These are phyloP conservation scores for Kondoa subrosea DNA, from an alignment of 768 basidiomycete genomes.

Conservation along the genomic window DNA sequence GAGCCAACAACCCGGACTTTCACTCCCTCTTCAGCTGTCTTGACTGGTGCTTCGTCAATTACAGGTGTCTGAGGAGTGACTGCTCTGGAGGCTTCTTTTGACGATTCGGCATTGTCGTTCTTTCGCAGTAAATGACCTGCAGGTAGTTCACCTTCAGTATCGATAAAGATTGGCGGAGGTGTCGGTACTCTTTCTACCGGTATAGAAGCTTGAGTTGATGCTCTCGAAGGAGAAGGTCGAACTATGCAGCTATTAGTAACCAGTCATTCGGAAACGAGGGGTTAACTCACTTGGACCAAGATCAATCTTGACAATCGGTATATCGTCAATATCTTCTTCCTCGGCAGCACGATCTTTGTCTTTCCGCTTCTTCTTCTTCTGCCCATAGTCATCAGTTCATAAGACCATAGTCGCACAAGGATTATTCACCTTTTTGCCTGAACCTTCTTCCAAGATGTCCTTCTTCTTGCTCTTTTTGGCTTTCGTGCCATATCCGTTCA, in stretches of 20 bases:
- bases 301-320: conserved; percentile 75
- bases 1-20: background rate
- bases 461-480: conserved; percentile 32
- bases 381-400: conserved; percentile 35
- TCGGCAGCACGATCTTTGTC: conserved; percentile 45
- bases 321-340: conserved; percentile 72
- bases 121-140: background rate
- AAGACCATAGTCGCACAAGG: background rate
- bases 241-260: background rate
- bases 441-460: conserved; percentile 25
- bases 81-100: background rate
- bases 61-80: background rate
- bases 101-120: background rate
- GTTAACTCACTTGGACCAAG: conserved; percentile 15
- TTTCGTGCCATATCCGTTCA: conserved; percentile 6
- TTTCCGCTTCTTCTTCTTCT: conserved; percentile 36
- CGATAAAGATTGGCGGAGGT: conserved; percentile 5
- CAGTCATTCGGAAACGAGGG: background rate
- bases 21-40: background rate
- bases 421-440: conserved; percentile 23
- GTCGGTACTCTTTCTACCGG: background rate
- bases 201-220: background rate
- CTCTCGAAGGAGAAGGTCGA: background rate
- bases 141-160: conserved; percentile 5
- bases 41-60: background rate